phyloP scores from a whole-genome alignment of 164 flowering plant genomes.

The Brasenia schreberi region DNA sequence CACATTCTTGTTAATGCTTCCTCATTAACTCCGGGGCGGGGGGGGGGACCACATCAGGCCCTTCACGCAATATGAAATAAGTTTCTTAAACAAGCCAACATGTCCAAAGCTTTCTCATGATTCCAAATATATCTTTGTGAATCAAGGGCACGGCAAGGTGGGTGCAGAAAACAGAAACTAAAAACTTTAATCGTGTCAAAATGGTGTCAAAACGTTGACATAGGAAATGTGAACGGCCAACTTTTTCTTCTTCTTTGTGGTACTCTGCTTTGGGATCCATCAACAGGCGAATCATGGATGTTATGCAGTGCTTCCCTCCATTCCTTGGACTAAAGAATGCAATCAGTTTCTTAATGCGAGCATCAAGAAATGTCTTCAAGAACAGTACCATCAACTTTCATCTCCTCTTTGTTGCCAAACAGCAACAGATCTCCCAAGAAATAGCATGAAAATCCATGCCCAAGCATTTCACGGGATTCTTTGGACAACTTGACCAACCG shows the following conservation, averaged over 20 bases:
- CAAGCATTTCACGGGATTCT: constrained; percentile 5
- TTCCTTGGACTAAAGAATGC: constrained; percentile 20
- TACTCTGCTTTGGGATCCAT: constrained; percentile 18
- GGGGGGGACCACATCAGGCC: background rate
- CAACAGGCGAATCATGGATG: constrained; percentile 22
- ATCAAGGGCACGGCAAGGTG: too few species aligned
- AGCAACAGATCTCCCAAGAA: too few species aligned
- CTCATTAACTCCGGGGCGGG: accelerated
- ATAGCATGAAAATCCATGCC: background rate
- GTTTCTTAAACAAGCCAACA: too few species aligned
- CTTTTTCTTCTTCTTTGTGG: background rate
- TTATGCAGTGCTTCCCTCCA: constrained; percentile 27
- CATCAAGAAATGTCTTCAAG: constrained; percentile 39
- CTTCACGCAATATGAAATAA: too few species aligned
- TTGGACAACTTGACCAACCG: constrained; percentile 31
- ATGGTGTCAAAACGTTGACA: too few species aligned
- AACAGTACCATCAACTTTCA: too few species aligned
- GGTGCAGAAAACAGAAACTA: too few species aligned
- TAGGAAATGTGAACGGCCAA: too few species aligned
- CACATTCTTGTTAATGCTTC: constrained; percentile 5
- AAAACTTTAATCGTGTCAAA: too few species aligned
- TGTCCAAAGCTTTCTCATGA: too few species aligned
- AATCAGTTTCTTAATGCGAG: constrained; percentile 8
- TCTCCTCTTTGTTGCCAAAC: too few species aligned
- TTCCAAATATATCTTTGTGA: too few species aligned